A percentile compares a stretch with the other conserved stretches of the same genome.
Conservation (phyloP, 164 flowering plant species). For the Magnolia sinica region DNA sequence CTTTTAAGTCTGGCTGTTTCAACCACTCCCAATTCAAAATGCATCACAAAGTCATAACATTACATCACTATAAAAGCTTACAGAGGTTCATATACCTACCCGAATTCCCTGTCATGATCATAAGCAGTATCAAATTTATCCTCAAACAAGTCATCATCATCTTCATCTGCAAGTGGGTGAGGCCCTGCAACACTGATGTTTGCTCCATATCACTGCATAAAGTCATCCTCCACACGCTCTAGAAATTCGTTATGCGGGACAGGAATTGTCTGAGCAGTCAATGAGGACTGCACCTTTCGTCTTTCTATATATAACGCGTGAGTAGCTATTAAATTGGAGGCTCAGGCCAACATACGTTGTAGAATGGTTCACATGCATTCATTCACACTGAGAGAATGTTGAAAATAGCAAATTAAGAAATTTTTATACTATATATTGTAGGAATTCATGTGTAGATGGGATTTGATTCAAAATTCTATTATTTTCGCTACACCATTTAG, state of each 20-base stretch:
- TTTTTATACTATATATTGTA: no score
- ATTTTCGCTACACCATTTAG: no score
- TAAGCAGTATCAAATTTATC: constrained; percentile 94
- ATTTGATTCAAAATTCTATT: no score
- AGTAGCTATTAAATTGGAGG: no score
- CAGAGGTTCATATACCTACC: constrained; percentile 42
- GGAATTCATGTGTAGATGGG: no score
- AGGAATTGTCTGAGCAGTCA: no score
- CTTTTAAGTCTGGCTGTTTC: constrained; percentile 19
- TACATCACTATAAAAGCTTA: neutral
- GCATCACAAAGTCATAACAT: neutral
- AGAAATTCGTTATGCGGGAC: constrained; percentile 46
- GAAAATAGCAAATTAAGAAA: no score
- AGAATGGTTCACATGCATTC: no score
- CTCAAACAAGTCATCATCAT: constrained; percentile 81
- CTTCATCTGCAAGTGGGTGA: constrained; percentile 84
- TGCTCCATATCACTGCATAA: constrained; percentile 75
- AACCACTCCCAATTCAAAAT: neutral
- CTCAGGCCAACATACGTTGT: no score
- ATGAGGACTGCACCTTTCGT: no score
- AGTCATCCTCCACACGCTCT: constrained; percentile 92
- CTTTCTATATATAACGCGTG: no score
- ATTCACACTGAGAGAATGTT: no score
- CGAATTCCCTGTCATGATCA: constrained; percentile 93
- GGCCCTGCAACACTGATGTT: constrained; percentile 50